Conservation (phyloP, 495 filamentous ascomycete species). For the Trichocladium uniseriatum region DNA sequence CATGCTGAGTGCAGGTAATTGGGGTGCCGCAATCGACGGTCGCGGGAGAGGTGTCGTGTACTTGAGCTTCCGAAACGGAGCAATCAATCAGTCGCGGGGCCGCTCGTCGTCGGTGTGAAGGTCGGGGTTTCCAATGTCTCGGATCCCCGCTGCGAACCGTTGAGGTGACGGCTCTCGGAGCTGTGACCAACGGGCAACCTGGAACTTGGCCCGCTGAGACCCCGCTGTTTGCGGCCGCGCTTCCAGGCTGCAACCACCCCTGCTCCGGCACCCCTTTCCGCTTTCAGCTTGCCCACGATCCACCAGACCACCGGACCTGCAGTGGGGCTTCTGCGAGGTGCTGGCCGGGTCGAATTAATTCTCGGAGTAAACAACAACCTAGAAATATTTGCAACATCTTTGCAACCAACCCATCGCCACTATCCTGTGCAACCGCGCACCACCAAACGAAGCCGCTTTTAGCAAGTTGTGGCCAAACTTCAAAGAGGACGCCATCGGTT, state of each 20-base stretch:
- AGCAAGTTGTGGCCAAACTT: background rate
- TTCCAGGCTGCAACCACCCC: background rate
- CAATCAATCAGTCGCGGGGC: background rate
- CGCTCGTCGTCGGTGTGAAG: background rate
- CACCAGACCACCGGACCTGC: background rate
- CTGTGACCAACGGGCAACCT: conserved; percentile 15
- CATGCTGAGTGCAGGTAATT: conserved; percentile 22
- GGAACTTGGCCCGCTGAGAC: background rate
- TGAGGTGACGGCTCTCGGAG: conserved; percentile 8
- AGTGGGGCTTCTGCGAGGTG: background rate
- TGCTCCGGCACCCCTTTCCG: background rate
- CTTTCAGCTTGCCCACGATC: background rate
- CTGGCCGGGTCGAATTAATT: no score
- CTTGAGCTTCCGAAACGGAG: no score
- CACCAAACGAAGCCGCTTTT: background rate
- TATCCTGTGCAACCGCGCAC: background rate
- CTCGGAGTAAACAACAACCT: background rate
- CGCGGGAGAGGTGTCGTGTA: background rate
- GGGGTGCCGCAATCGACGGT: background rate
- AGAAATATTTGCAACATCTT: background rate
- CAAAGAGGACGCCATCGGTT: background rate
- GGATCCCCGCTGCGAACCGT: background rate
- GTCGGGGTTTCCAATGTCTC: background rate
- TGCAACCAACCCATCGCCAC: background rate
- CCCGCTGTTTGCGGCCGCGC: conserved; percentile 2